A percentile compares a stretch with the other conserved stretches of the same genome.
These are phyloP conservation scores for Pontederia paniculata DNA, from an alignment of 176 grass and related monocot genomes.

Conservation along the genomic window DNA sequence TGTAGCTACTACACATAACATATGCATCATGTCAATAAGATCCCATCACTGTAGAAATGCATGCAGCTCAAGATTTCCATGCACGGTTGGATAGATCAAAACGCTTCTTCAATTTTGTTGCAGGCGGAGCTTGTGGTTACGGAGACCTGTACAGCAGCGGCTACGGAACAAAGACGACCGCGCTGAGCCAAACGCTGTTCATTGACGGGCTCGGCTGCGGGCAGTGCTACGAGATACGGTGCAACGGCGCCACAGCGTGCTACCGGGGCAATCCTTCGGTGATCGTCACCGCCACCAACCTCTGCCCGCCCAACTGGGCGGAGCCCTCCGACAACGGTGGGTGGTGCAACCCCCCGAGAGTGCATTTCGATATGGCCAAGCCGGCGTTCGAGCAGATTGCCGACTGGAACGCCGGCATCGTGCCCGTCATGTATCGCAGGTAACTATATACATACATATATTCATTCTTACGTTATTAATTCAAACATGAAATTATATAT, in stretches of 20 bases:
- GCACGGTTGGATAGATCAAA: background rate
- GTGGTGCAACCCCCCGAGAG: constrained; percentile 10
- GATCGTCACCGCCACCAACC: constrained; percentile 6
- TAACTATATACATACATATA: too few relatives aligned
- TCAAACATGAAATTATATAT: too few relatives aligned
- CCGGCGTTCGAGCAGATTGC: too few relatives aligned
- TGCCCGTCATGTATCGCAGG: too few relatives aligned
- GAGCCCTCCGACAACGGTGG: constrained; percentile 5
- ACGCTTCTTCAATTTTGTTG: background rate
- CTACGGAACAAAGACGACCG: constrained; percentile 8
- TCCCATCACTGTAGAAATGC: too few relatives aligned
- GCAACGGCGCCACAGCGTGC: background rate
- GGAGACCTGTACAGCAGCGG: background rate
- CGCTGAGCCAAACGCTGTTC: constrained; percentile 13
- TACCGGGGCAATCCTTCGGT: background rate
- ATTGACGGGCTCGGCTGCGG: constrained; percentile 1
- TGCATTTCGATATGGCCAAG: background rate
- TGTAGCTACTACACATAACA: too few relatives aligned
- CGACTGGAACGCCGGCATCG: too few relatives aligned
- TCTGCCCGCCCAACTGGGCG: constrained; percentile 6
- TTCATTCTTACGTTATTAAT: too few relatives aligned
- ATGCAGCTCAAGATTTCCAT: background rate
- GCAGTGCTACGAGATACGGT: constrained; percentile 10
- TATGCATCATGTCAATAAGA: too few relatives aligned
- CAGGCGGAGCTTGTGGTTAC: constrained; percentile 4